Base-by-base conservation (phyloP, 1,284 basidiomycete genomes). In the Thelephora terrestris region DNA sequence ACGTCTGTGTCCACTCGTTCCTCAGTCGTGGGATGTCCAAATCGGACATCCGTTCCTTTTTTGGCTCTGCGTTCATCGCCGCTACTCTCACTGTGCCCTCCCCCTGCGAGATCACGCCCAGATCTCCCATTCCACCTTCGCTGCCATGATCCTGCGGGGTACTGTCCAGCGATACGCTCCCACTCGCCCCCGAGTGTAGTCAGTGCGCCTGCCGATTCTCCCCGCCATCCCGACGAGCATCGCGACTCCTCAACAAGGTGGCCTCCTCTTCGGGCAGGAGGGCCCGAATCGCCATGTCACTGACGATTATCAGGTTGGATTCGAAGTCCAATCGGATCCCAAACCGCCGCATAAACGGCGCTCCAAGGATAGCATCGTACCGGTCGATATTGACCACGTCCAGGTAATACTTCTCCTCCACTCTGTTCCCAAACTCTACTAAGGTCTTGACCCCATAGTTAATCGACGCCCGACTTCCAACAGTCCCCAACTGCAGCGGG, bases 301-400 rank as follows among this genome's bases (percentile, higher is more conserved):
- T 39, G 3, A 58, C 45, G 1, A 21, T 14, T 14, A 62, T 55
- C 2, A 25, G 45, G 23, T 54, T 27, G 3, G 50, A 43, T 24
- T 55, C 45, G 45, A 68, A 63, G 47, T 64, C 61, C 0, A 67
- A 43, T 1, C 53, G 18, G 1, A 64, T 54, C 3, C 55, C 49
- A 42, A 58, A 47, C 36, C 53, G 36, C 5, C 43, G 27, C 46
- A 65, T 55, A 52, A 62, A 65, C 4, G 58, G 57, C 1, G 61
- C 60, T 2, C 64, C 64, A 1, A 67, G 48, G 1, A 68, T 55
- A 0, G 55, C 43, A 42, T 67, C 62, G 47, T 66, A 66, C 1
- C 54, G 46, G 43, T 64, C 64, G 0, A 66, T 21, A 48, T 67
- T 64, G 0, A 58, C 58, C 1, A 66, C 50, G 43, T 67, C 63